phyloP scores from a whole-genome alignment of 1,284 basidiomycete species.

The Cryptococcus sp. region DNA sequence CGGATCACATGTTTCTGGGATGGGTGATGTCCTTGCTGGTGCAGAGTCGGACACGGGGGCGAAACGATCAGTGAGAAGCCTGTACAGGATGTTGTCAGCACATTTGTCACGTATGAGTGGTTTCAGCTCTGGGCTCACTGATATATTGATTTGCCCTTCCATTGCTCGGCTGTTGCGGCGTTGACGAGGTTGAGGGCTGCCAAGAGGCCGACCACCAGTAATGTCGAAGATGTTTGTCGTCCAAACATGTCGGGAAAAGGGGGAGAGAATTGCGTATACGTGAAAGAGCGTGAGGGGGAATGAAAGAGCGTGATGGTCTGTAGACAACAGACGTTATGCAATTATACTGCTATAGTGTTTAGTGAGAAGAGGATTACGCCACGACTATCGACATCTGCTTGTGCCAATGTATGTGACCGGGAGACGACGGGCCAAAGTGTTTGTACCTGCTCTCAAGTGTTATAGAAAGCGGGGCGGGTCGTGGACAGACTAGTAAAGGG shows the following conservation, averaged over 20 bases:
- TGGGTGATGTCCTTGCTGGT: constrained; percentile 52
- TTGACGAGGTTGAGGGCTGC: constrained; percentile 15
- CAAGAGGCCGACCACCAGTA: constrained; percentile 15
- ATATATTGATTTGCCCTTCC: constrained; percentile 53
- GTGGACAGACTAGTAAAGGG: no score
- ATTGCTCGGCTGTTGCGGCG: constrained; percentile 47
- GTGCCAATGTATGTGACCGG: no score
- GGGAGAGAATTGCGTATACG: not conserved
- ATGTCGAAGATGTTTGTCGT: constrained; percentile 4
- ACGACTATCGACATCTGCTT: no score
- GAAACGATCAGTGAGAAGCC: constrained; percentile 75
- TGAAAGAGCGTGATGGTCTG: no score
- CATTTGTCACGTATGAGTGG: constrained; percentile 1
- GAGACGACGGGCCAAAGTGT: no score
- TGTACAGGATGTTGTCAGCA: constrained; percentile 28
- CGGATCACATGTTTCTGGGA: constrained; percentile 38
- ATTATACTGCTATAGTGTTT: no score
- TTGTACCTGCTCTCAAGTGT: no score
- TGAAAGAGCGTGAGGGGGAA: not conserved
- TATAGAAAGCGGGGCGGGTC: no score
- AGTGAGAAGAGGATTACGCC: no score
- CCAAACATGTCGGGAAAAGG: not conserved
- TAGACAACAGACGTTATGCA: no score
- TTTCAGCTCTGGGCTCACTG: constrained; percentile 39
- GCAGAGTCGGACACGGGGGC: constrained; percentile 62